Base-by-base conservation (phyloP, 2,329 filamentous ascomycete genomes). In the Reticulascus tulasneorum region DNA sequence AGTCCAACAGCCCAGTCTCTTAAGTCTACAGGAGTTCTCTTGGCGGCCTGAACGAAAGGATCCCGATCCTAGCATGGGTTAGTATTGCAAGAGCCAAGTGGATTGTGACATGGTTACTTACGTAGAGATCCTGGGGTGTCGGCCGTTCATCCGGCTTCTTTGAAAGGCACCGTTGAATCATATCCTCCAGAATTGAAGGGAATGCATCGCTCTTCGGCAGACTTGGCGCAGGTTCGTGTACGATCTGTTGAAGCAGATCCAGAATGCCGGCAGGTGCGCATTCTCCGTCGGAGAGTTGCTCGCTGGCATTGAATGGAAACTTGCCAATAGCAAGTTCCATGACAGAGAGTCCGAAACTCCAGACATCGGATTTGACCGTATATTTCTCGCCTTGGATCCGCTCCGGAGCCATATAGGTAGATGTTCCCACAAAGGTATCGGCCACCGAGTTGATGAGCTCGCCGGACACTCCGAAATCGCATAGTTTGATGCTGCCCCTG, bases 401-500 rank as follows among this genome's bases (percentile, higher is more conserved):
- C 68, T 98, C 93, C 1, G 93, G 93, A 1, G 93, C 93, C 93
- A 98, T 98, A 70, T 98, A 98, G 37, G 93, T 98, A 23, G 93
- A 96, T 2, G 93, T 98, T 35, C 93, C 93, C 23, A 98, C 93
- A 54, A 98, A 98, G 1, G 93, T 98, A 57, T 97, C 91, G 33
- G 93, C 93, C 47, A 98, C 89, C 5, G 93, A 97, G 66, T 97
- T 97, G 59, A 97, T 89, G 12, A 96, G 78, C 63, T 98, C 93
- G 48, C 90, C 93, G 5, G 91, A 96, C n/a, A 98, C 93, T 51
- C 93, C 93, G 59, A 98, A 98, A 62, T 98, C 93, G 64, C 91
- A 97, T 6, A 98, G 77, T 66, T 98, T 98, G 73, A 98, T 97
- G 49, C 84, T 80, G 10, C 93, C 93, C 37, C 83, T 79, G 13